Base-by-base conservation (phyloP, 371 early-diverging fungal genomes). In the Apophysomyces elegans region DNA sequence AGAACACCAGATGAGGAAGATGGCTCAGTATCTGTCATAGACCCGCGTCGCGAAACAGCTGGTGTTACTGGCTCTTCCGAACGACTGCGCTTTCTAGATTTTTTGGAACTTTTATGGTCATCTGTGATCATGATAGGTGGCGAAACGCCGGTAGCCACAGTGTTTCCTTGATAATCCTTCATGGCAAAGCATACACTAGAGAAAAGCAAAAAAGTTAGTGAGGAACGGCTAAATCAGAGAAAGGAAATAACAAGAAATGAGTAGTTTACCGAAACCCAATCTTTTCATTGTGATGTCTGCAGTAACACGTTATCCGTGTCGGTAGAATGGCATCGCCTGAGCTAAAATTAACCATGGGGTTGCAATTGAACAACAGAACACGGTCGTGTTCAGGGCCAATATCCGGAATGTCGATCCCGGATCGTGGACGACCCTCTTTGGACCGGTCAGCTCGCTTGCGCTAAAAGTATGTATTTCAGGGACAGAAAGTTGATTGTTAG, bases 41-140 rank as follows among this genome's bases (percentile, higher is more conserved):
- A 61, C 9, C 59, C 46, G 44, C 68, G 58, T 56, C 73, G 71
- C 5, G 77, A 73, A 8, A 65, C 26, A 9, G 59, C 69, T 7
- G 73, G 73, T 16, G 77, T 76, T n/a, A 61, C 43, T 14, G 62
- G 61, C 56, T 58, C 59, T 32, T 68, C 66, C 3, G 62, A 47
- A 13, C 50, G 56, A 7, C 39, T 32, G 14, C 64, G 56, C 59
- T 61, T 59, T 59, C 67, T 58, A 37, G 37, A 46, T 37, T 39
- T 37, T 65, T 88, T 88, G 18, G 81, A 73, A 16, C 86, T 87
- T 72, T 96, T 96, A 81, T 96, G 97, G 73, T 96, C 97, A 66
- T 96, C 97, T 2, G 97, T 96, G 65, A 96, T 94, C 90, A 96
- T 88, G 60, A 96, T 92, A 5, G 95, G 93, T 7, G 95, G 92